Evolutionary conservation across 768 basidiomycete genomes (phyloP), one percentile per base, ranked within the genome.

Genomic region (Trichaptum fuscoviolaceum): DNA sequence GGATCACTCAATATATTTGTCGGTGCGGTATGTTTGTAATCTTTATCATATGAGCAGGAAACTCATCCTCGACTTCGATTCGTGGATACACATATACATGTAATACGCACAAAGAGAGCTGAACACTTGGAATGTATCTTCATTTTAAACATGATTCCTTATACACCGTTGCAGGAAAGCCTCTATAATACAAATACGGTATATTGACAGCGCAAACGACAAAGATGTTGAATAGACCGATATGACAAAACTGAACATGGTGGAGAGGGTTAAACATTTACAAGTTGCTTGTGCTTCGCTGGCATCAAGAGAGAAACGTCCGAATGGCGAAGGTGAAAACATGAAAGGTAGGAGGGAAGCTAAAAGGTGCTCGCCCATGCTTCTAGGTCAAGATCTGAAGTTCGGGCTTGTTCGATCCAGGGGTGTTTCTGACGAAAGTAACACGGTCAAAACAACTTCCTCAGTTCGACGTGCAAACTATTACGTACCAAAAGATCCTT

Each of bases 291-390:
- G 42, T 52, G 42, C 42, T 52, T 52, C 42, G 42, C 42, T 15
- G 42, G 42, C 42, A 52, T 52, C 42, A 52, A 4, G 42, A 52
- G 42, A 52, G 20, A 15, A 52, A 52, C 42, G 42, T 52, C 42
- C 42, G 42, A 52, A 52, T 52, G 42, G 42, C 42, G 42, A 52
- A 52, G 42, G 42, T 15, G 42, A 12, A 52, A 52, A 52, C 15
- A 12, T 52, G 42, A 52, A 20, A 12, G 42, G 8, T 3, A 30
- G 42, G 42, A 12, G 20, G 5, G 10, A 52, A 12, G 42, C 42
- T 61, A 92, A 73, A 91, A 87, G 35, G 88, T 90, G 76, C 80
- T 88, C 26, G 92, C 91, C 90, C 92, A 95, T 62, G 84, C 86
- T 75, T 90, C 87, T 65, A 94, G 80, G 75, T 95, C 90, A 63